Conservation (phyloP, 2,329 filamentous ascomycete species). For the Podosphaera leucotricha region DNA sequence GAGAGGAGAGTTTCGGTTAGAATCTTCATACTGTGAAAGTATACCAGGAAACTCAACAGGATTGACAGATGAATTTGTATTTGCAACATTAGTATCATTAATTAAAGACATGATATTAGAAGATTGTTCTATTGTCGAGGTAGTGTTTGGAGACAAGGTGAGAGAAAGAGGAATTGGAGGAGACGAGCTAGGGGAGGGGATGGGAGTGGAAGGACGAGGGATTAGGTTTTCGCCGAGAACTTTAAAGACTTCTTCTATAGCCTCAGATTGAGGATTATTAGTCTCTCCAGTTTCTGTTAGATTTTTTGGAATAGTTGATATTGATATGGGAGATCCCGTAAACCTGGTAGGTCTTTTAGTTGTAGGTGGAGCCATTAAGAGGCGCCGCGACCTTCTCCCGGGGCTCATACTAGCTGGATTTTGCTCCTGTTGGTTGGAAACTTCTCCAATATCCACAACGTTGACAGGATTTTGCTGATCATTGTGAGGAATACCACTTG, state of each 20-base stretch:
- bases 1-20: constrained; percentile 29
- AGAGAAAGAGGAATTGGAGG: neutral
- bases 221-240: constrained; percentile 12
- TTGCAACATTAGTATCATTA: constrained; percentile 35
- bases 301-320: neutral
- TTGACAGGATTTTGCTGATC: constrained; percentile 27
- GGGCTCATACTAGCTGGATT: constrained; percentile 11
- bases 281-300: neutral
- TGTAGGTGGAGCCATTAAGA: constrained; percentile 15
- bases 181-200: neutral
- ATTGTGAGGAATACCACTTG: constrained; percentile 43
- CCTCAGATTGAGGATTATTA: constrained; percentile 19
- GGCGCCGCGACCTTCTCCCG: constrained; percentile 11
- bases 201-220: neutral
- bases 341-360: constrained; percentile 8
- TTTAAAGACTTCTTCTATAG: constrained; percentile 37
- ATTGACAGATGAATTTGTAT: constrained; percentile 1
- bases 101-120: constrained; percentile 42
- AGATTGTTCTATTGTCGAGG: constrained; percentile 29
- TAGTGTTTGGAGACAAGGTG: constrained; percentile 19
- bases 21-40: constrained; percentile 15
- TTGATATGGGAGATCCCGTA: constrained; percentile 10
- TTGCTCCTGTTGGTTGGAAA: constrained; percentile 15
- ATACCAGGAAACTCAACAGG: constrained; percentile 29
- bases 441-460: constrained; percentile 37